These are phyloP conservation scores for Wickerhamomyces rabaulensis DNA, from an alignment of 805 yeast genomes.

Conservation along the genomic window DNA sequence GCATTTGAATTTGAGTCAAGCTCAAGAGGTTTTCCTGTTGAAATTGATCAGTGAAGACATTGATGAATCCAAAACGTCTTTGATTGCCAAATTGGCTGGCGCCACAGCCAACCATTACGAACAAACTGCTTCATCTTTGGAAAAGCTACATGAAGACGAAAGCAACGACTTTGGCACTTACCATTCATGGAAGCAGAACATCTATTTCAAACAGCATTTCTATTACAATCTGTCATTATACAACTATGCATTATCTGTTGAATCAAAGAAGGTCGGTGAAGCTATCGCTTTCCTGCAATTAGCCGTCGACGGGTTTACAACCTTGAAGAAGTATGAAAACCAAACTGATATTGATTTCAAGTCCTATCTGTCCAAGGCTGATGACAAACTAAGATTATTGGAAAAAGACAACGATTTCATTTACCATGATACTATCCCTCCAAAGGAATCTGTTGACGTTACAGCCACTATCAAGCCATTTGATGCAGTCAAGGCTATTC, in stretches of 20 bases:
- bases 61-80: slow-evolving; percentile 47
- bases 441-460: slow-evolving; percentile 40
- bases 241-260: slow-evolving; percentile 51
- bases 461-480: slow-evolving; percentile 57
- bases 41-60: slow-evolving; percentile 46
- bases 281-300: slow-evolving; percentile 61
- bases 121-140: slow-evolving; percentile 42
- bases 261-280: slow-evolving; percentile 62
- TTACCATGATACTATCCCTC: slow-evolving; percentile 75
- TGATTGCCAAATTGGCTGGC: slow-evolving; percentile 71
- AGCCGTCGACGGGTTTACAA: slow-evolving; percentile 38
- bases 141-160: slow-evolving; percentile 28
- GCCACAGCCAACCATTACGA: slow-evolving; percentile 54
- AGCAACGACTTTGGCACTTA: slow-evolving; percentile 32
- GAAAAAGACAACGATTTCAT: slow-evolving; percentile 86
- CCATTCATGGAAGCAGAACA: slow-evolving; percentile 44
- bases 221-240: slow-evolving; percentile 58
- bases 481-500: slow-evolving; percentile 60
- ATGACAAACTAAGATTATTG: slow-evolving; percentile 34
- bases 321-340: slow-evolving; percentile 28
- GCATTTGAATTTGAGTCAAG: slow-evolving; percentile 74
- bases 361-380: slow-evolving; percentile 26
- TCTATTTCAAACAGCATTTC: slow-evolving; percentile 48
- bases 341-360: slow-evolving; percentile 29
- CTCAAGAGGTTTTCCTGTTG: slow-evolving; percentile 77